Evolutionary conservation across 129 eudicot genomes (phyloP), one percentile per base, ranked within the genome.

Genomic region (Helianthus tuberosus): DNA sequence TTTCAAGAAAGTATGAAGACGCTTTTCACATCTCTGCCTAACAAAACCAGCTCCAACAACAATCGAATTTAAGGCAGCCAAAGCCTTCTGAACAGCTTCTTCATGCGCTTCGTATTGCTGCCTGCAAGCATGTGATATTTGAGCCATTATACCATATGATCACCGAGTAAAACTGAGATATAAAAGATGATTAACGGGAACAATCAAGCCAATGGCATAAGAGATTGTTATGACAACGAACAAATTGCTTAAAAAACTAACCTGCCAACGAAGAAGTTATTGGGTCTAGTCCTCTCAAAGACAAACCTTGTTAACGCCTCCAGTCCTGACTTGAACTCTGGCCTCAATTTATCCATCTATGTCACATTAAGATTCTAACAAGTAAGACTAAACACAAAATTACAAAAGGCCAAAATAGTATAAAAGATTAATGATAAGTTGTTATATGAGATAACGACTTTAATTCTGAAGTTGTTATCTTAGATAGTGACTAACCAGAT

Each of bases 191-290:
- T 17, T 36, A 58, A 47, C 64, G 59, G 44, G 48, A 58, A 68
- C 44, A 77, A 48, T 59, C 15, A 43, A 49, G 52, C 35, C 78
- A 20, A 64, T 52, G 32, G 27, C 6, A 62, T 46, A 57, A 36
- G 5, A 50, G 58, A 59, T 5, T 47, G 48, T 16, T 29, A 27
- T 38, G 15, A 49, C 27, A 47, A 66, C 12, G 13, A 60, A 48
- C 47, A 52, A 64, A 65, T 55, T 49, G 64, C 46, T 46, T 77
- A 41, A 53, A n/a, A 75, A 77, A 57, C 88, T 69, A 71, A 95
- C 99, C 97, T 95, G 94, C 99, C 99, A 95, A n/a, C 20, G 99
- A 91, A 65, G 99, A 95, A 25, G 99, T 89, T 61, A 95, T 95
- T 95, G 60, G 99, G 99, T 74, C 97, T 87, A 69, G 99, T 87